Conservation (phyloP, 2,329 filamentous ascomycete genomes). For the Pseudocercospora crystallina region DNA sequence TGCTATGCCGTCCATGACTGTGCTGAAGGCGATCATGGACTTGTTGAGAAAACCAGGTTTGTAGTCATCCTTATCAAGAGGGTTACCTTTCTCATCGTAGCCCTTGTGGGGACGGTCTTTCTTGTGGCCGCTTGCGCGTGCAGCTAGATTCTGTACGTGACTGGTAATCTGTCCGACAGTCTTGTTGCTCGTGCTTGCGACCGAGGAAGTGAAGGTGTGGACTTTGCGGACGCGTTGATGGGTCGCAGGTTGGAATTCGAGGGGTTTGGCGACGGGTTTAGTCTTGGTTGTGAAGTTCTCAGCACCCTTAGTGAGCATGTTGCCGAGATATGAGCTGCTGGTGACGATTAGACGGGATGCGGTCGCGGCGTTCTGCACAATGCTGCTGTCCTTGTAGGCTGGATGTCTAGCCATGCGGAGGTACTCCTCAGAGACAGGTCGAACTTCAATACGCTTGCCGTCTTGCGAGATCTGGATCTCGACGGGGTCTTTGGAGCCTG, state of each 20-base stretch:
- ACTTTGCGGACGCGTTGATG: constrained; percentile 85
- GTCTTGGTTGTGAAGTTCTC: constrained; percentile 78
- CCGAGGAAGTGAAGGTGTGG: constrained; percentile 77
- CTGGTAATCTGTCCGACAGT: constrained; percentile 82
- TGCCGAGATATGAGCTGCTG: constrained; percentile 75
- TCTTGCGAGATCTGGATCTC: constrained; percentile 73
- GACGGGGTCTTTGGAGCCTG: constrained; percentile 89
- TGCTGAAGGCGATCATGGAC: constrained; percentile 93
- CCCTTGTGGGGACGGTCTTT: constrained; percentile 57
- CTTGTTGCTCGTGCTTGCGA: constrained; percentile 76
- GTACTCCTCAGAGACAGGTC: constrained; percentile 68
- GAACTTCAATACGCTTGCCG: constrained; percentile 67
- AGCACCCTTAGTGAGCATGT: constrained; percentile 73
- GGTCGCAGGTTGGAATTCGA: constrained; percentile 83
- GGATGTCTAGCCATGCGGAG: constrained; percentile 79
- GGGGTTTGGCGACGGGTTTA: constrained; percentile 73
- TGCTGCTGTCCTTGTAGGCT: constrained; percentile 81
- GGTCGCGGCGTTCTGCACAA: constrained; percentile 82
- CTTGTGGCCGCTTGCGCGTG: constrained; percentile 66
- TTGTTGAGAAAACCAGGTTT: constrained; percentile 95
- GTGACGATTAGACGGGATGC: constrained; percentile 93
- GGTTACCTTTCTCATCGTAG: constrained; percentile 68
- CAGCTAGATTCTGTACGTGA: constrained; percentile 87
- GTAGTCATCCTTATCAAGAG: constrained; percentile 56
- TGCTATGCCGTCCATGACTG: constrained; percentile 89